Evolutionary conservation across 495 filamentous ascomycete genomes (phyloP), one percentile per base, ranked within the genome.

Genomic region (Lepidopterella palustris): DNA sequence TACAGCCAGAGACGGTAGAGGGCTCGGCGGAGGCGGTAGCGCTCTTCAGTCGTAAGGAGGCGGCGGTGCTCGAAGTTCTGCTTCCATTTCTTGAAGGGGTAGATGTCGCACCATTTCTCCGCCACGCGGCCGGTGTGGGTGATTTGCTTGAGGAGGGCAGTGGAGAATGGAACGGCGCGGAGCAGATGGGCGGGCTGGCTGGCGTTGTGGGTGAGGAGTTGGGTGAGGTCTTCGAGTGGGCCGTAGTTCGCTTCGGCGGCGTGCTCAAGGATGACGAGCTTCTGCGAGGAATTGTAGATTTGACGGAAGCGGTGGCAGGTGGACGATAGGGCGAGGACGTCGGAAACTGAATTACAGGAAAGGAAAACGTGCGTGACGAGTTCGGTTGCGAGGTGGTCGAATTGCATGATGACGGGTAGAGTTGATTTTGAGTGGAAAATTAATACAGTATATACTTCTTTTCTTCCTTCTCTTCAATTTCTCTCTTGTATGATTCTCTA

Each of bases 1-100:
- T 82, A 86, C 11, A 84, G 74, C 87, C 87, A 90, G 70, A 87
- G 79, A 0, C 82, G 77, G 65, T 87, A 91, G 56, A 90, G 68
- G 0, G 84, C 87, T 42, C 79, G 78, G 4, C 88, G 81, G n/a
- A 90, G 59, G 4, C 80, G 77, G 24, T 75, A 73, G 20, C 79
- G 75, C 68, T 91, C 89, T 11, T 76, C 58, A 1, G 60, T 50
- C 0, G 68, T 79, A 9, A 92, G 76, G 3, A 82, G 76, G 11
- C 89, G 84, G n/a, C 87, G 81, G 51, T 80, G 72, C 55, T 80
- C 76, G 29, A 77, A 86, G 47, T 82, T 73, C 8, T 76, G 62
- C 28, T 77, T 77, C 84, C 88, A 92, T 58, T 84, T 82, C 61
- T 87, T 79, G 53, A 82, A 74, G 3, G 87, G 87, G 69, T 87